Percentiles rank a stretch among this genome's conserved stretches.
These are phyloP conservation scores for Colletotrichum higginsianum DNA, from an alignment of 2,329 filamentous ascomycete species.

Conservation along the genomic window DNA sequence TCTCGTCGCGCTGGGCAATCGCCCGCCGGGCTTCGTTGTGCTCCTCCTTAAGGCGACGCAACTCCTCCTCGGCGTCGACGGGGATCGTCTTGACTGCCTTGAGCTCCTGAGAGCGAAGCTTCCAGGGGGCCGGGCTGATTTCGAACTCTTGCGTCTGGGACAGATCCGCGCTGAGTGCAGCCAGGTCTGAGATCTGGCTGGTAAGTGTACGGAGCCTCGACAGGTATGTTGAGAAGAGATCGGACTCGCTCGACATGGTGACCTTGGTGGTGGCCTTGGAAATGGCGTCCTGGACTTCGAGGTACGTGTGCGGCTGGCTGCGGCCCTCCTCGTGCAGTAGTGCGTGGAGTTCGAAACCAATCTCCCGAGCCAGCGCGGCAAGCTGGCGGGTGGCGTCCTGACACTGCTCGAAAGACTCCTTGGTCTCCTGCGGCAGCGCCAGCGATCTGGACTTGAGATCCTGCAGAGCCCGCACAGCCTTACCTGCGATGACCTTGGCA, in stretches of 20 bases:
- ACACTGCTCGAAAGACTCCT: constrained; percentile 78
- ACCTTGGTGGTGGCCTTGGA: constrained; percentile 66
- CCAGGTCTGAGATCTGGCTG: constrained; percentile 77
- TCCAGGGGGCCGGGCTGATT: constrained; percentile 83
- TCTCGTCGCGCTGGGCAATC: constrained; percentile 82
- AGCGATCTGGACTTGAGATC: constrained; percentile 84
- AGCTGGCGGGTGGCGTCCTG: constrained; percentile 77
- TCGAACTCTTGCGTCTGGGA: constrained; percentile 86
- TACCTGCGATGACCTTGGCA: constrained; percentile 86
- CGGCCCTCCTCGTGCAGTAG: constrained; percentile 82
- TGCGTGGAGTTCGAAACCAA: constrained; percentile 76
- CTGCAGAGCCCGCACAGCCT: constrained; percentile 82
- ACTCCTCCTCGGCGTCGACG: constrained; percentile 87
- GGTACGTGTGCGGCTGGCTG: constrained; percentile 75
- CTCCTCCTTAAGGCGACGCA: constrained; percentile 84
- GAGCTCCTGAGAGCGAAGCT: constrained; percentile 84
- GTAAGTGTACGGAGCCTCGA: constrained; percentile 77
- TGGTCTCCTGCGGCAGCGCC: constrained; percentile 77
- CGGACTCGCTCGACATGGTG: constrained; percentile 73
- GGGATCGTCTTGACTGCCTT: constrained; percentile 86
- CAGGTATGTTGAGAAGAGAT: constrained; percentile 79
- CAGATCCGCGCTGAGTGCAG: constrained; percentile 78
- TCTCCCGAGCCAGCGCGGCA: constrained; percentile 74
- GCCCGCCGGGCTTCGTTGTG: constrained; percentile 82
- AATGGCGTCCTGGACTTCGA: constrained; percentile 77